A percentile compares a stretch with the other conserved stretches of the same genome.
These are phyloP conservation scores for Phanerochaete sordida DNA, from an alignment of 768 basidiomycete genomes.

Conservation along the genomic window DNA sequence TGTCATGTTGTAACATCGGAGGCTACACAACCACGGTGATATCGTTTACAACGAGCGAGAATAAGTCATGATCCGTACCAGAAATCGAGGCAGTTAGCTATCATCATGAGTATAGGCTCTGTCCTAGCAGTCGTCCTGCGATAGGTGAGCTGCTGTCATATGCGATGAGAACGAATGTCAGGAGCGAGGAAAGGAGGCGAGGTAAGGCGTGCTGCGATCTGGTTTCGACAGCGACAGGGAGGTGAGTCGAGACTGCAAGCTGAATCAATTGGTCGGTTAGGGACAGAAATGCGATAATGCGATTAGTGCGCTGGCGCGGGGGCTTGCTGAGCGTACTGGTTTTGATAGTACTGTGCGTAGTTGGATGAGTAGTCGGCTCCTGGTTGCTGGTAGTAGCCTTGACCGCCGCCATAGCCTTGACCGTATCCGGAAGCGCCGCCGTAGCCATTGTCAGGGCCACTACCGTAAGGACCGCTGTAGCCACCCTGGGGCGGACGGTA, in stretches of 20 bases:
- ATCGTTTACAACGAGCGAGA: not conserved
- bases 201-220: slow-evolving; percentile 2
- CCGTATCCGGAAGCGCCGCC: slow-evolving; percentile 19
- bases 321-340: slow-evolving; percentile 76
- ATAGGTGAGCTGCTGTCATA: not conserved
- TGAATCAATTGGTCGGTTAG: slow-evolving; percentile 5
- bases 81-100: not conserved
- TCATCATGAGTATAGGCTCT: not conserved
- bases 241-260: slow-evolving; percentile 4
- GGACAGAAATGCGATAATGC: not conserved
- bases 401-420: slow-evolving; percentile 36
- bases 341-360: slow-evolving; percentile 87
- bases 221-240: slow-evolving; percentile 11
- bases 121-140: not conserved
- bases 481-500: slow-evolving; percentile 61
- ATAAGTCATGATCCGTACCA: slow-evolving; percentile 1
- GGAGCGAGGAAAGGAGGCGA: not conserved
- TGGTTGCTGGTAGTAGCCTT: slow-evolving; percentile 38
- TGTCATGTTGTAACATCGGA: not conserved
- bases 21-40: not conserved
- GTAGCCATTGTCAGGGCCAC: slow-evolving; percentile 9
- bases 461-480: too few relatives aligned
- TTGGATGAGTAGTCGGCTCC: slow-evolving; percentile 65
- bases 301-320: slow-evolving; percentile 37
- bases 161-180: not conserved